phyloP scores from a whole-genome alignment of 345 rosid genomes.

The Tarenaya hassleriana region DNA sequence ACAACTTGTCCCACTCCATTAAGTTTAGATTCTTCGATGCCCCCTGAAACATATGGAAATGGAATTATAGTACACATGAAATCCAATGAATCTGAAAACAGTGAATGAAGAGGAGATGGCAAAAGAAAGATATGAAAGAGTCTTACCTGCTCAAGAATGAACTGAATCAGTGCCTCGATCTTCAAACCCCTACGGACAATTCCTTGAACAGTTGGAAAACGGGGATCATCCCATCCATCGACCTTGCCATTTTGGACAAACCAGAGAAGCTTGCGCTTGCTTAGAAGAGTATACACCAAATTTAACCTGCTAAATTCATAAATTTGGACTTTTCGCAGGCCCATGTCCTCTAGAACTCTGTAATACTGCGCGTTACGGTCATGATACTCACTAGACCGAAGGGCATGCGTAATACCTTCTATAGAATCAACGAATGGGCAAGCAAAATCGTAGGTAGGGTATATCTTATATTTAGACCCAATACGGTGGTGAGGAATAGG shows the following conservation, averaged over 20 bases:
- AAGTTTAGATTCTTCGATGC: conserved; percentile 91
- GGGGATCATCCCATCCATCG: conserved; percentile 98
- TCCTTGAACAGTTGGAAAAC: conserved; percentile 97
- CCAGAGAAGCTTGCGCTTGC: conserved; percentile 94
- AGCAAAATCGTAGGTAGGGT: conserved; percentile 99
- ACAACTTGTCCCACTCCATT: conserved; percentile 98
- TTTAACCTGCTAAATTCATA: conserved; percentile 87
- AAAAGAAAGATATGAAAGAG: not conserved
- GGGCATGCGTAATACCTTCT: conserved; percentile 90
- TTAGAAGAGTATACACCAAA: conserved; percentile 84
- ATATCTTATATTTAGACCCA: conserved; percentile 74
- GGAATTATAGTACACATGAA: not conserved
- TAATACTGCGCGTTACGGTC: conserved; percentile 86
- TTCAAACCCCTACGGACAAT: conserved; percentile 88
- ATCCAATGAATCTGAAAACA: not conserved
- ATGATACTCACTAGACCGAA: conserved; percentile 79
- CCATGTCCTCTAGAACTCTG: conserved; percentile 82
- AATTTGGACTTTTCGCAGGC: conserved; percentile 54
- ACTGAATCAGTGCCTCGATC: conserved; percentile 82
- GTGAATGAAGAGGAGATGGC: not conserved
- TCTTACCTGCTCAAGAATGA: conserved; percentile 87
- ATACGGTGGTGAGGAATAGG: conserved; percentile 87
- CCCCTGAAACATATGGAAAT: conserved; percentile 41
- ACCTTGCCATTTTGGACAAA: conserved; percentile 82
- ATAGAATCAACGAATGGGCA: conserved; percentile 84